Conservation (phyloP, 2,329 filamentous ascomycete species). For the Pyricularia sp. region DNA sequence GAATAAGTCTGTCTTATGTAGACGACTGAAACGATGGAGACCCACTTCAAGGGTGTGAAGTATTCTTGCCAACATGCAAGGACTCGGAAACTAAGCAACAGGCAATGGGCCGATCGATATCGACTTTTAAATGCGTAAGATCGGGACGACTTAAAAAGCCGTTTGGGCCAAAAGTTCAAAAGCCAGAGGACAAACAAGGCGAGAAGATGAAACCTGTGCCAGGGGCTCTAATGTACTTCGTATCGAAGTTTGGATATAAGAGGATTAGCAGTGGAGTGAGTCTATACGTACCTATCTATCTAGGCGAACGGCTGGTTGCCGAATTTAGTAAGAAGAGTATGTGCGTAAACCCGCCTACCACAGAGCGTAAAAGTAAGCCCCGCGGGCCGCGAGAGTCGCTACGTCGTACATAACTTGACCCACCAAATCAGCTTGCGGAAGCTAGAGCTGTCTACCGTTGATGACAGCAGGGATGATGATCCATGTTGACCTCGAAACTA, state of each 20-base stretch:
- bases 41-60: not conserved
- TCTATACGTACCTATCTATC: not conserved
- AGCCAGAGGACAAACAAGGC: too few relatives aligned
- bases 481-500: too few relatives aligned
- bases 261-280: not conserved
- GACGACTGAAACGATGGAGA: not conserved
- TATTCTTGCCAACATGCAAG: not conserved
- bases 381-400: not conserved
- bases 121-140: too few relatives aligned
- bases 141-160: too few relatives aligned
- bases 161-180: not conserved
- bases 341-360: not conserved
- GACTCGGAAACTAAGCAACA: not conserved
- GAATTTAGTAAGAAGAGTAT: not conserved
- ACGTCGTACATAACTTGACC: not conserved
- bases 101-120: not conserved
- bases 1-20: not conserved
- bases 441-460: too few relatives aligned
- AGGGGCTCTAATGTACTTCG: not conserved
- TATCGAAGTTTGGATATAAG: too few relatives aligned
- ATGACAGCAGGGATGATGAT: too few relatives aligned
- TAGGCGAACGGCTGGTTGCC: not conserved
- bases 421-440: not conserved
- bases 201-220: too few relatives aligned
- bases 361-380: not conserved